Conservation (phyloP, 148 eudicot species). For the Camellia japonica region DNA sequence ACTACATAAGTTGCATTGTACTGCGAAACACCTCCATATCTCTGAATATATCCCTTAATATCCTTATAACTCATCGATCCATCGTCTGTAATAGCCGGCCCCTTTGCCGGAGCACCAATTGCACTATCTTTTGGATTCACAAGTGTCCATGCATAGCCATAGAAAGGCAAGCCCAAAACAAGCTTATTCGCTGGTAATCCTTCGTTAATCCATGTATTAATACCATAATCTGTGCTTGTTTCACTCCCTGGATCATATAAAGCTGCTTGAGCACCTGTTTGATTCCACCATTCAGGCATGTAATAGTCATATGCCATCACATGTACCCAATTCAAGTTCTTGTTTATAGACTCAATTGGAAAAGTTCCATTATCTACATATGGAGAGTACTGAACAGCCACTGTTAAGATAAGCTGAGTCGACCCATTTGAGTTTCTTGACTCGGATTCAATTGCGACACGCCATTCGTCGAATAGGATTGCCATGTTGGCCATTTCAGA, state of each 20-base stretch:
- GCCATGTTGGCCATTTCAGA: not conserved
- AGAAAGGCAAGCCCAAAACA: constrained; percentile 20
- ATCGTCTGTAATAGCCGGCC: not conserved
- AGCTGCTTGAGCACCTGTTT: constrained; percentile 14
- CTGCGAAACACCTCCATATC: not conserved
- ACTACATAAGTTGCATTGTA: constrained; percentile 5
- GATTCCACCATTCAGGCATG: not conserved
- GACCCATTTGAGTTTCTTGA: not conserved
- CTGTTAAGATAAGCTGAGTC: not conserved
- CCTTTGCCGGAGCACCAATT: constrained; percentile 8
- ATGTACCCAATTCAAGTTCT: constrained; percentile 13
- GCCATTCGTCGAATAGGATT: constrained; percentile 3
- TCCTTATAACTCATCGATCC: constrained; percentile 3
- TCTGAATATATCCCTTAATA: not conserved
- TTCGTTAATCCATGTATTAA: constrained; percentile 7
- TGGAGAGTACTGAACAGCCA: not conserved
- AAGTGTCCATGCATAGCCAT: constrained; percentile 23
- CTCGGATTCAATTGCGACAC: not conserved
- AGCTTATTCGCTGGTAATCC: constrained; percentile 11
- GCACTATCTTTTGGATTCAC: not conserved
- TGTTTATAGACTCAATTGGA: constrained; percentile 8
- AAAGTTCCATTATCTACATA: too few species aligned
- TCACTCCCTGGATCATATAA: constrained; percentile 12
- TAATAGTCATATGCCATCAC: constrained; percentile 14
- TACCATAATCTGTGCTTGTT: constrained; percentile 6